Percentiles rank a stretch among this genome's conserved stretches.
phyloP scores from a whole-genome alignment of 345 rosid genomes.

The Eutrema japonicum region DNA sequence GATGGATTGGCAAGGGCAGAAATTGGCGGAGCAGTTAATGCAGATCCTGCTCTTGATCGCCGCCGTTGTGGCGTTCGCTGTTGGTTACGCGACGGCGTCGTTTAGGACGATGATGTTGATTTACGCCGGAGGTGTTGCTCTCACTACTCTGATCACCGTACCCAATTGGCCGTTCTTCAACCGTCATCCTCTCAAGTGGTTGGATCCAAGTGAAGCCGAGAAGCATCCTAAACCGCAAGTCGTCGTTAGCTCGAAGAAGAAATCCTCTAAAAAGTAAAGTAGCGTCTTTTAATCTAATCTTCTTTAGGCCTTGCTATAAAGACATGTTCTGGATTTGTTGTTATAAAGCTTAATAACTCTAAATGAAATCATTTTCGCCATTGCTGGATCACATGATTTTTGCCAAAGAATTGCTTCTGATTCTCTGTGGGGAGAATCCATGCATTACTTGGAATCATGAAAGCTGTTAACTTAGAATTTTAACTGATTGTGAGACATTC shows the following conservation, averaged over 20 bases:
- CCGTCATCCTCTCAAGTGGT: slow-evolving; percentile 78
- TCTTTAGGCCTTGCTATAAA: not conserved
- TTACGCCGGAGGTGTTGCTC: slow-evolving; percentile 76
- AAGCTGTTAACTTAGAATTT: no score
- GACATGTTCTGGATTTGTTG: not conserved
- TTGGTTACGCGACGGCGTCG: slow-evolving; percentile 65
- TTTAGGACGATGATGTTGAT: slow-evolving; percentile 74
- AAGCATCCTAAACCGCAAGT: slow-evolving; percentile 78
- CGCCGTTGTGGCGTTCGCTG: slow-evolving; percentile 56
- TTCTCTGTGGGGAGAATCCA: not conserved
- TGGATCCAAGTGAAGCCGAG: slow-evolving; percentile 78
- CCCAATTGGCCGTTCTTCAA: slow-evolving; percentile 95
- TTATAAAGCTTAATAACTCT: not conserved
- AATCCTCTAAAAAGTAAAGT: slow-evolving; percentile 68
- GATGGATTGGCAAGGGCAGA: slow-evolving; percentile 99
- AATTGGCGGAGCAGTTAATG: slow-evolving; percentile 90
- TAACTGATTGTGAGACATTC: not conserved
- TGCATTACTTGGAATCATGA: no score
- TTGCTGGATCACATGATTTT: not conserved
- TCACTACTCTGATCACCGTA: slow-evolving; percentile 70
- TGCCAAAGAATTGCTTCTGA: not conserved
- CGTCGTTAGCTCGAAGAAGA: slow-evolving; percentile 61
- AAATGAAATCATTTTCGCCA: slow-evolving; percentile 15
- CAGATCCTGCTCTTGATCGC: slow-evolving; percentile 74
- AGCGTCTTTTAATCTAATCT: slow-evolving; percentile 33